Base-by-base conservation (phyloP, 2,329 filamentous ascomycete genomes). In the Fusarium begoniae region DNA sequence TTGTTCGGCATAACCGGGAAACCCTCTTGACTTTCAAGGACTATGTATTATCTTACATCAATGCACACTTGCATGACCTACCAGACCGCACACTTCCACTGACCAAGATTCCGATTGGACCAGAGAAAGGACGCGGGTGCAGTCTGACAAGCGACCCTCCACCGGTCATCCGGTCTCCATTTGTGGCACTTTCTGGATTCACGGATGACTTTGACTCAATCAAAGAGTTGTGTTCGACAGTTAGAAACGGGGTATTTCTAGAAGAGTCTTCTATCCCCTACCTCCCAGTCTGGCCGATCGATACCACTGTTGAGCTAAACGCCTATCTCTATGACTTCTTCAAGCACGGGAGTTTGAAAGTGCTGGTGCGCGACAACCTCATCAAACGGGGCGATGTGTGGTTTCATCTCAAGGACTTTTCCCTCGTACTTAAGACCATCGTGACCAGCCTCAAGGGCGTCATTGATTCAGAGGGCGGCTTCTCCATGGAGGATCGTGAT, bases 261-360 rank as follows among this genome's bases (percentile, higher is more conserved):
- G 93, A 96, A 76, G 88, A 94, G 77, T 88, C 91, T 1, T 90
- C 92, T 3, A 89, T 96, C 28, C 93, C 93, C 0, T 89, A 92
- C 78, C 86, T 95, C 8, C 86, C 87, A 10, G 82, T 94, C 17
- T 88, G 88, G 74, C 88, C 89, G 0, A 83, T 90, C 30, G 88
- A 92, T 63, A 84, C 86, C 4, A 58, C 61, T 70, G 81, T 69
- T 15, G 79, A 81, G 17, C 88, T 90, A 68, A 94, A 94, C 73
- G 90, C 90, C 0, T 93, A 93, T 77, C 83, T 96, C 2, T 90
- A 92, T 68, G 92, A 95, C 80, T 96, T 95, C 81, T 95, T 90
- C 85, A 93, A 90, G 80, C 91, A 95, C 74, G 93, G 93, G 8
- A 89, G 92, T 76, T 80, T 91, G 26, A 79, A 85, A 3, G 87